Evolutionary conservation across 1,284 basidiomycete genomes (phyloP).

Genomic region (Malassezia yamatoensis): DNA sequence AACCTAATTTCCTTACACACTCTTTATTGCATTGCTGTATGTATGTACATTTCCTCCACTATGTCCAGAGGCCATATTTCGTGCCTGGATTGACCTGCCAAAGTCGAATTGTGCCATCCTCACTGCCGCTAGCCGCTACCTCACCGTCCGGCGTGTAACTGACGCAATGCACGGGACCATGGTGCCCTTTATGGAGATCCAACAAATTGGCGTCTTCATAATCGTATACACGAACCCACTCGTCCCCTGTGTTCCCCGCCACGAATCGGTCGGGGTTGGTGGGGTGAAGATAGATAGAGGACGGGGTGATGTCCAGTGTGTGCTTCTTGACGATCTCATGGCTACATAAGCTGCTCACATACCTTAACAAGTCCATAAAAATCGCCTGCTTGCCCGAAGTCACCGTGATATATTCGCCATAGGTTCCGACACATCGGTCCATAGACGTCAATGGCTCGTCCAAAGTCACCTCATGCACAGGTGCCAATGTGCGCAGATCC

Average conservation of each 20-base stretch:
- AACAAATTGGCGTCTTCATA: constrained; percentile 71
- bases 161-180: constrained; percentile 89
- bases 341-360: constrained; percentile 27
- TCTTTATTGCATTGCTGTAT: not conserved
- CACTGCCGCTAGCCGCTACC: constrained; percentile 89
- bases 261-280: constrained; percentile 78
- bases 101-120: constrained; percentile 50
- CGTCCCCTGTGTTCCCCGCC: constrained; percentile 77
- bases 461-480: constrained; percentile 65
- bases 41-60: not conserved
- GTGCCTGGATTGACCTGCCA: constrained; percentile 13
- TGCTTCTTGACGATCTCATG: constrained; percentile 25
- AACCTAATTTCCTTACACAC: not conserved
- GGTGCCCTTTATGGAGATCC: constrained; percentile 91
- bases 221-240: constrained; percentile 91
- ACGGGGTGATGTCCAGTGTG: constrained; percentile 54
- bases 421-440: constrained; percentile 64
- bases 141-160: constrained; percentile 96
- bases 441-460: constrained; percentile 77
- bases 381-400: constrained; percentile 83
- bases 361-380: constrained; percentile 56
- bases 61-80: constrained; percentile 18
- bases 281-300: constrained; percentile 85
- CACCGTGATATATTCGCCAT: constrained; percentile 74
- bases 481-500: constrained; percentile 70